A percentile compares a stretch with the other conserved stretches of the same genome.
Evolutionary conservation across 768 basidiomycete genomes (phyloP).

Genomic region (Lactifluus pinguis): DNA sequence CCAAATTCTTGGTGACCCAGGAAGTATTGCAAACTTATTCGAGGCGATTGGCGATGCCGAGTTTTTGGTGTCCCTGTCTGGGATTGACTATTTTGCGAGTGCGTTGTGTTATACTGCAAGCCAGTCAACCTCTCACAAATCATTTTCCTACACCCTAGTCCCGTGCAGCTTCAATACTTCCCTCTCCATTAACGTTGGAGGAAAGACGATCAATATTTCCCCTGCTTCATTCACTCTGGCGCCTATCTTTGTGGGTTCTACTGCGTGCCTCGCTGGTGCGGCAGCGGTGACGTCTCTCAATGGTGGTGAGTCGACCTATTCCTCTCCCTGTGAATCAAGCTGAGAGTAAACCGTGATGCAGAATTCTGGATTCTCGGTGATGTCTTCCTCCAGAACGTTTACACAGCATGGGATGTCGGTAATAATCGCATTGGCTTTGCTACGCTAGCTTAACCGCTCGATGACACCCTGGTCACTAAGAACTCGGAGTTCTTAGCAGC

Average conservation of each 20-base stretch:
- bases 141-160: neutral
- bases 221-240: conserved; percentile 1
- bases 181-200: neutral
- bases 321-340: neutral
- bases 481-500: too few relatives aligned
- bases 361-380: conserved; percentile 3
- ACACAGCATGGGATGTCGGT: conserved; percentile 4
- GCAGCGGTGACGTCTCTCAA: neutral
- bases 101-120: neutral
- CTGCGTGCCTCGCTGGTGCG: conserved; percentile 1
- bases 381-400: conserved; percentile 7
- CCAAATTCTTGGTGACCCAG: conserved; percentile 21
- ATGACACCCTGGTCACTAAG: too few relatives aligned
- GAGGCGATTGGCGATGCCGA: neutral
- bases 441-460: neutral
- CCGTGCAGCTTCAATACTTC: conserved; percentile 1
- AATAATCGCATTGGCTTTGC: conserved; percentile 3
- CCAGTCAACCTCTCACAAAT: neutral
- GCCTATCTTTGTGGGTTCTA: neutral
- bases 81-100: neutral
- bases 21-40: neutral
- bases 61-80: neutral
- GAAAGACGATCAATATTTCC: neutral
- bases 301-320: neutral
- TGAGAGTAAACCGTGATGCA: neutral